phyloP scores from a whole-genome alignment of 1,284 basidiomycete species.

The Rhodotorula sp. region DNA sequence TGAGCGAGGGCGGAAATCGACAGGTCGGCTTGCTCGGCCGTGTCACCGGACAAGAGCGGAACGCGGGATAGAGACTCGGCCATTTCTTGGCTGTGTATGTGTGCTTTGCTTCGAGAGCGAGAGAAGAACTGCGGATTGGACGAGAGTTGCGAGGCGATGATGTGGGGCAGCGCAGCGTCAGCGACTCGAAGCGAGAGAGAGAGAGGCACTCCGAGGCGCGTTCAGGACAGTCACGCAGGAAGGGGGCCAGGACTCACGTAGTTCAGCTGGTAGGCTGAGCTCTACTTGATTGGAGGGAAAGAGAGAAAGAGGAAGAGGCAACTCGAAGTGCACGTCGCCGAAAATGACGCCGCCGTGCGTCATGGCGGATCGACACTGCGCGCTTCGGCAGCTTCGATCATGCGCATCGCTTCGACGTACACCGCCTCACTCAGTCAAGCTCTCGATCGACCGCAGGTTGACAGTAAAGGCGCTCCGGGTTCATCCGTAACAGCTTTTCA shows the following conservation, averaged over 20 bases:
- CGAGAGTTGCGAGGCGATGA: neutral
- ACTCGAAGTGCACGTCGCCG: neutral
- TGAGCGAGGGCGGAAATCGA: slow-evolving; percentile 25
- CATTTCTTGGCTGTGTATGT: neutral
- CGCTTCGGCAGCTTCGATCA: neutral
- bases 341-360: neutral
- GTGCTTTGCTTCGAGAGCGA: neutral
- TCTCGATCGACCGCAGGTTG: too few species aligned
- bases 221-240: neutral
- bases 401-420: too few species aligned
- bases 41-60: slow-evolving; percentile 16
- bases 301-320: neutral
- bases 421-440: too few species aligned
- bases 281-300: neutral
- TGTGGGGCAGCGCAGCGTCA: neutral
- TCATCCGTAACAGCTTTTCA: too few species aligned
- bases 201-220: neutral
- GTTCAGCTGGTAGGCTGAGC: neutral
- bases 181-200: too few species aligned
- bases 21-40: slow-evolving; percentile 24
- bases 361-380: neutral
- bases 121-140: neutral
- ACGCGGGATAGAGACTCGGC: slow-evolving; percentile 17
- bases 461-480: too few species aligned
- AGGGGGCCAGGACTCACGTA: neutral